phyloP scores from a whole-genome alignment of 306 rosid species.

The Vicia faba region DNA sequence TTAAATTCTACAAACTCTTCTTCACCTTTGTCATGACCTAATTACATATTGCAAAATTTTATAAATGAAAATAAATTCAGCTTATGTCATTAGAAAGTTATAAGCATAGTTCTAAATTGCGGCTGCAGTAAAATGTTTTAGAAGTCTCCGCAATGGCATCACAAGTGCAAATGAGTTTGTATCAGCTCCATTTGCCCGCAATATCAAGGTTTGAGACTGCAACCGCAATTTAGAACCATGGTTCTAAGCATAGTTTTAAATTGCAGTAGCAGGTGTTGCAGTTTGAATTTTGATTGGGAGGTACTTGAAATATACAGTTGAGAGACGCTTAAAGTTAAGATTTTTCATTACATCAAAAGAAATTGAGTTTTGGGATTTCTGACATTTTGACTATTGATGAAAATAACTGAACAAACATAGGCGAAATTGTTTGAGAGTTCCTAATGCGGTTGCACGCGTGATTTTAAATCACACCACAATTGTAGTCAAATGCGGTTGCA shows the following conservation, averaged over 20 bases:
- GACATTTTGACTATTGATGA: too few relatives aligned
- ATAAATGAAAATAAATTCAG: background rate
- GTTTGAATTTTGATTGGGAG: too few relatives aligned
- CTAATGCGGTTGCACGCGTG: too few relatives aligned
- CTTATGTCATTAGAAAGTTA: background rate
- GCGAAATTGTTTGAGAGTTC: too few relatives aligned
- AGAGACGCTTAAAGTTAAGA: too few relatives aligned
- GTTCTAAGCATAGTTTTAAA: background rate
- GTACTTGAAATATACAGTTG: too few relatives aligned
- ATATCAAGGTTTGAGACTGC: background rate
- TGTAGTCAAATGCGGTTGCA: too few relatives aligned
- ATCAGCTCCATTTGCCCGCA: background rate
- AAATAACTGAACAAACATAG: too few relatives aligned
- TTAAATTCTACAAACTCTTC: constrained; percentile 60
- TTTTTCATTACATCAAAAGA: too few relatives aligned
- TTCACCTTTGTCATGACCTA: constrained; percentile 48
- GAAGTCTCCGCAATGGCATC: background rate
- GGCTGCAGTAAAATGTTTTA: background rate
- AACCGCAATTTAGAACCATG: background rate
- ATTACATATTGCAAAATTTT: constrained; percentile 14
- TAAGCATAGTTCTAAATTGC: background rate
- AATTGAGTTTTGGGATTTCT: too few relatives aligned
- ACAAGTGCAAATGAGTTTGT: background rate
- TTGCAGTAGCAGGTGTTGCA: too few relatives aligned
- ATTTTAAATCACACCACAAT: too few relatives aligned